phyloP scores from a whole-genome alignment of 495 filamentous ascomycete genomes.

The Penicillium mononematosum region DNA sequence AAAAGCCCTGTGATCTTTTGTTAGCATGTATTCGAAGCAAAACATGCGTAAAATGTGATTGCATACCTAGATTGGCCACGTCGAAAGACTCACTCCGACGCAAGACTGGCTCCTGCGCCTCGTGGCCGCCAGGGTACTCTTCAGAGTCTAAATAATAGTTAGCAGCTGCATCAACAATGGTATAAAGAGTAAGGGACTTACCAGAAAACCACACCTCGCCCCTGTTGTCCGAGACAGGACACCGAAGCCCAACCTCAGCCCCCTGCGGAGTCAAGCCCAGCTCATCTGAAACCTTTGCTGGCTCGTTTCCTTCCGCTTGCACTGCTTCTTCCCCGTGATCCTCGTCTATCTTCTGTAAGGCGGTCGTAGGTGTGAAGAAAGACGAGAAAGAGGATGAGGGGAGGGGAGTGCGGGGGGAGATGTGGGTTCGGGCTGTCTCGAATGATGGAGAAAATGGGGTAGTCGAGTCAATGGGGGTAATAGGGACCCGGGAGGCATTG shows the following conservation, averaged over 20 bases:
- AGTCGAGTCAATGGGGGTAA: background rate
- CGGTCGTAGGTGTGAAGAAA: background rate
- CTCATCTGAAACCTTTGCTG: background rate
- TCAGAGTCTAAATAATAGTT: slow-evolving; percentile 6
- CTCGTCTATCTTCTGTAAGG: background rate
- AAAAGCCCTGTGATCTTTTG: background rate
- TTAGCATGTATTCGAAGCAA: background rate
- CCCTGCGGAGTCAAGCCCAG: background rate
- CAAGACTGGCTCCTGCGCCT: background rate
- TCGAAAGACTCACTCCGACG: background rate
- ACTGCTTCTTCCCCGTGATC: background rate
- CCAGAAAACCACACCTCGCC: slow-evolving; percentile 1
- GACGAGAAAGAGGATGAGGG: background rate
- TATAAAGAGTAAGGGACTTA: background rate
- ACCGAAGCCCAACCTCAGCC: background rate
- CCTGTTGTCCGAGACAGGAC: background rate
- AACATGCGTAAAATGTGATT: background rate
- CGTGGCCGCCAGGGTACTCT: background rate
- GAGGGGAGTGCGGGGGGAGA: background rate
- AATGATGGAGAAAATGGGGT: background rate
- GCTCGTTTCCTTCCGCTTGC: background rate
- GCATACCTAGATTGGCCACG: slow-evolving; percentile 1
- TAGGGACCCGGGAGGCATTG: background rate
- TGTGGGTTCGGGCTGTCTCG: slow-evolving; percentile 4
- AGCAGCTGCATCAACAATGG: background rate